Conservation (phyloP, 2,329 filamentous ascomycete species). For the Dothideomycetes sp. region DNA sequence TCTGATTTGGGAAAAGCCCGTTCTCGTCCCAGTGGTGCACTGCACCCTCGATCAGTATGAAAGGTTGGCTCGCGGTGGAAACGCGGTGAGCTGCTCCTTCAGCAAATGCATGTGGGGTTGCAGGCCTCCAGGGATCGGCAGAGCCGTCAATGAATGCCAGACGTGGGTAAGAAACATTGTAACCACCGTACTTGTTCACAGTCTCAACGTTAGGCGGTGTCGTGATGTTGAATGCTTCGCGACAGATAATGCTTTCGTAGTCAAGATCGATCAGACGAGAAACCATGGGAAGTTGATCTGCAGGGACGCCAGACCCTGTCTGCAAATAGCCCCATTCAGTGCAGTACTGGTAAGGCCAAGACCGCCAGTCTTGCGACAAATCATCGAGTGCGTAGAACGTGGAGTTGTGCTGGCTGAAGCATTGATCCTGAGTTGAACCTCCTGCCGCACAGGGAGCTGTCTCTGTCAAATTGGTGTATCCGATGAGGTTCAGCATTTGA, state of each 20-base stretch:
- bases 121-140: conserved; percentile 69
- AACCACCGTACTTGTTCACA: conserved; percentile 70
- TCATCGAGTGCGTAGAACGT: conserved; percentile 35
- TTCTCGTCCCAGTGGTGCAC: conserved; percentile 79
- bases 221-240: conserved; percentile 58
- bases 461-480: conserved; percentile 38
- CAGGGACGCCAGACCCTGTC: conserved; percentile 59
- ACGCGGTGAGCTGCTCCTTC: conserved; percentile 38
- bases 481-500: conserved; percentile 46
- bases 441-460: conserved; percentile 27
- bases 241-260: conserved; percentile 53
- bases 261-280: conserved; percentile 58
- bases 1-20: conserved; percentile 53
- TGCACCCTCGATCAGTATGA: conserved; percentile 59
- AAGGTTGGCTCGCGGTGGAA: conserved; percentile 56
- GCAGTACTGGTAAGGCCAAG: conserved; percentile 50
- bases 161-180: conserved; percentile 60
- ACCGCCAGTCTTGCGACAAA: conserved; percentile 33
- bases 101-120: conserved; percentile 57
- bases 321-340: conserved; percentile 66
- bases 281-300: conserved; percentile 53
- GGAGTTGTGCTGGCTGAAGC: conserved; percentile 39
- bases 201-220: conserved; percentile 48
- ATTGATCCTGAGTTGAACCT: conserved; percentile 35
- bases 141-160: conserved; percentile 70